These are phyloP conservation scores for Xylaria intraflava DNA, from an alignment of 495 filamentous ascomycete species.

Conservation along the genomic window DNA sequence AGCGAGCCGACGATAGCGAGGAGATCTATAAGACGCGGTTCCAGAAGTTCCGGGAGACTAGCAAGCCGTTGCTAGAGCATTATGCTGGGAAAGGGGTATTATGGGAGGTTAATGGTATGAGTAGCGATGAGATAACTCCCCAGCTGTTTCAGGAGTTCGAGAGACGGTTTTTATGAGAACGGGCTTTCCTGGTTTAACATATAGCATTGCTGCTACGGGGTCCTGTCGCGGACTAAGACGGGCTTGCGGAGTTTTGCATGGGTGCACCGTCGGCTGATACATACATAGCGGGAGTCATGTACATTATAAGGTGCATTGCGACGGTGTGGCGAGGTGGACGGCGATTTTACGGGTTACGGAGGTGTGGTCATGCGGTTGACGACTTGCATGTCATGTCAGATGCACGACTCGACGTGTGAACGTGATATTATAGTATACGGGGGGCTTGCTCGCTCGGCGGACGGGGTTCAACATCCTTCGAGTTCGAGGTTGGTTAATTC, in stretches of 20 bases:
- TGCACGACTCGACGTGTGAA: too few relatives aligned
- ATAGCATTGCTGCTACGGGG: background rate
- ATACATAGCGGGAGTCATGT: background rate
- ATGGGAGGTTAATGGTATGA: slow-evolving; percentile 79
- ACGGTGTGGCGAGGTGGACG: background rate
- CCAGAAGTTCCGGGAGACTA: slow-evolving; percentile 78
- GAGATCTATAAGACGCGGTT: slow-evolving; percentile 77
- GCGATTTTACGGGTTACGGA: too few relatives aligned
- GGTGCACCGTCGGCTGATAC: background rate
- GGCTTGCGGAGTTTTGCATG: background rate
- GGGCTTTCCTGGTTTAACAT: background rate
- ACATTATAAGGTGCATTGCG: background rate
- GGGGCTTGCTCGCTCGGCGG: too few relatives aligned
- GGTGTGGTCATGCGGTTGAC: too few relatives aligned
- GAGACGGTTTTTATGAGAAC: slow-evolving; percentile 51
- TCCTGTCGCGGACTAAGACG: background rate
- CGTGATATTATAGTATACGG: too few relatives aligned
- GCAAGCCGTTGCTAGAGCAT: slow-evolving; percentile 75
- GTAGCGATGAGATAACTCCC: slow-evolving; percentile 89
- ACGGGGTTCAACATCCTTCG: too few relatives aligned
- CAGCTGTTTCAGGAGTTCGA: slow-evolving; percentile 75
- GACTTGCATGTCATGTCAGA: too few relatives aligned
- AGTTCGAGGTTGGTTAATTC: too few relatives aligned
- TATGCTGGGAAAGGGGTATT: slow-evolving; percentile 82
- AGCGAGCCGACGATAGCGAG: slow-evolving; percentile 77